phyloP scores from a whole-genome alignment of 83 land plant species.

The Picea mariana region DNA sequence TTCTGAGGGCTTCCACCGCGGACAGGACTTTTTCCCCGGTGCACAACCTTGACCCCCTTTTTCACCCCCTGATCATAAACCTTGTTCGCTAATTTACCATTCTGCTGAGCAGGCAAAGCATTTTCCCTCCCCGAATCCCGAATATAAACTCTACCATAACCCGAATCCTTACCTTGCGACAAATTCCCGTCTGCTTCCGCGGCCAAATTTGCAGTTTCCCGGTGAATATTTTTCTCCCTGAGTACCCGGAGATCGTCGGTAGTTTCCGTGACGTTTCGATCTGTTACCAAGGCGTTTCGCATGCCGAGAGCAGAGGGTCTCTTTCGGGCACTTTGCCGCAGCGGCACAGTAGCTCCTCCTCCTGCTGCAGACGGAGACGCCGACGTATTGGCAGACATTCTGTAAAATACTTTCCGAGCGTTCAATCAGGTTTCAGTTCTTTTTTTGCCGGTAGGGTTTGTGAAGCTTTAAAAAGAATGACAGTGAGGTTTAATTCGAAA shows the following conservation, averaged over 20 bases:
- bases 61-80: neutral
- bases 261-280: neutral
- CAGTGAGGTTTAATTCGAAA: too few relatives aligned
- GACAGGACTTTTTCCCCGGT: neutral
- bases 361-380: neutral
- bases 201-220: neutral
- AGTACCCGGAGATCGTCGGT: neutral
- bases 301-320: neutral
- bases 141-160: neutral
- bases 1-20: neutral
- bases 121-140: neutral
- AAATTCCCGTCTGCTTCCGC: neutral
- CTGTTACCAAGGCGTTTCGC: neutral
- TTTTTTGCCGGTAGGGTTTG: neutral
- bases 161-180: slow-evolving; percentile 10
- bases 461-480: neutral
- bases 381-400: too few relatives aligned
- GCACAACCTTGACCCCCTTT: neutral
- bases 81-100: slow-evolving; percentile 2
- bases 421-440: neutral
- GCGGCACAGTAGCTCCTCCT: neutral
- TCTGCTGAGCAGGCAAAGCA: neutral
- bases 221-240: neutral
- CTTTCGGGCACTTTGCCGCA: neutral
- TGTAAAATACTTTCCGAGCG: too few relatives aligned